Evolutionary conservation across 768 basidiomycete species (phyloP), one percentile per base, ranked within the genome.

Genomic region (Lactifluus hygrophoroides): DNA sequence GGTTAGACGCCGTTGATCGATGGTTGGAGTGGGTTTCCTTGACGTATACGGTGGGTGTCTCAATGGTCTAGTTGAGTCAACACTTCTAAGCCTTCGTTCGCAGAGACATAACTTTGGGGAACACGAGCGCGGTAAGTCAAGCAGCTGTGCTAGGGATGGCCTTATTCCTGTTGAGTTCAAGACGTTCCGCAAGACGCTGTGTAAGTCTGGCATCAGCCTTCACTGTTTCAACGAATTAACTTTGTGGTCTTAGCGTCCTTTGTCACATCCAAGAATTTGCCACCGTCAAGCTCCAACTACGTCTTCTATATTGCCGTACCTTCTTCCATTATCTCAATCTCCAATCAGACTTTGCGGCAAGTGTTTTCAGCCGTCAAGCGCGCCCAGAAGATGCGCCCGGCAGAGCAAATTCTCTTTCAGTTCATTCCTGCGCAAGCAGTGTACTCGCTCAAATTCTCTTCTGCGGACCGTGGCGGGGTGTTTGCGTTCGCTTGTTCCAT

Each of bases 271-370:
- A 73, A 43, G 42, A 23, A 69, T 53, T 68, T 85, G 21, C 66
- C 76, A 6, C 57, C 70, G 23, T 66, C 72, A 5, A 63, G 69
- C 37, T 64, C 73, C 3, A 76, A 77, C 54, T 67, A 85, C 35
- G 77, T 90, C 25, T 76, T 93, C 65, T 88, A 90, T 67, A 74
- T 92, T 43, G 76, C 85, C 35, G 76, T 82, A 3, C 88, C 89
- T 0, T 69, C 80, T 14, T 70, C 77, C 25, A 73, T 79, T 28
- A 80, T 88, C 72, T 80, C 82, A 0, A 75, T 88, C 3, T 74
- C 81, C 10, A 90, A 86, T 0, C 79, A 81, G 14, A 68, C 79
- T 19, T 78, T 90, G n/a, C 82, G 88, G 19, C 83, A 86, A 67
- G 73, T 89, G 28, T 77, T 88, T 53, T 81, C 80, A 8, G 77